A percentile compares a stretch with the other conserved stretches of the same genome.
Evolutionary conservation across 225 moss, liverwort and hornwort species (phyloP).

Genomic region (Thuidium tamariscinum): DNA sequence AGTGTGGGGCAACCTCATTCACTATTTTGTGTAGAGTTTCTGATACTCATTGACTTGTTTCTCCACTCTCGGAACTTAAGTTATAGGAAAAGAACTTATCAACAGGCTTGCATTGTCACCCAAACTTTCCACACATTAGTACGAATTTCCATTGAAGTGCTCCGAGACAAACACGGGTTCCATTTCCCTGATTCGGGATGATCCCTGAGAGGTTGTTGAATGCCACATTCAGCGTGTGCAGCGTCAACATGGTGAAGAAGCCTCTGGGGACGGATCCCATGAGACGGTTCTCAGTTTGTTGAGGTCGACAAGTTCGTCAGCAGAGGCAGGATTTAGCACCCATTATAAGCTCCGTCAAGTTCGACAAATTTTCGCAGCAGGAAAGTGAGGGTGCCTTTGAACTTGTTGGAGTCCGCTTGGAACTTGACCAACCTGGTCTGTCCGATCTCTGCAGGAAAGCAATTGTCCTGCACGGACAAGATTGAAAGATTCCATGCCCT

Average conservation of each 20-base stretch:
- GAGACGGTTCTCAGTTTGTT: not conserved
- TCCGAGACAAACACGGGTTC: not conserved
- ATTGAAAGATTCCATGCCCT: not conserved
- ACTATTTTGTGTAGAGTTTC: too few relatives aligned
- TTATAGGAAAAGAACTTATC: not conserved
- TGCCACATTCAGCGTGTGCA: not conserved
- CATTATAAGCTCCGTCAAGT: not conserved
- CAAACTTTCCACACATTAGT: not conserved
- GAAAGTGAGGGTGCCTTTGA: not conserved
- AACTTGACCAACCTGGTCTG: not conserved
- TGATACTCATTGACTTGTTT: not conserved
- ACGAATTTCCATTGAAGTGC: not conserved
- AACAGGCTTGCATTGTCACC: not conserved
- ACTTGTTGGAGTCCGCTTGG: not conserved
- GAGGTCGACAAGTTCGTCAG: not conserved
- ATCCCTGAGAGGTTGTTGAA: not conserved
- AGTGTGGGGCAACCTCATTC: too few relatives aligned
- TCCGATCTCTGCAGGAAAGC: not conserved
- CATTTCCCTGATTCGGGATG: not conserved
- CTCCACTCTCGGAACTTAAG: not conserved
- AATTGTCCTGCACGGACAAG: not conserved
- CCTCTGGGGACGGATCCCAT: not conserved
- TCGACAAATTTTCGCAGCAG: not conserved
- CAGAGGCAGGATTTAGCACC: not conserved
- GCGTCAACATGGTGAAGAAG: not conserved